These are phyloP conservation scores for Candida hungchunana DNA, from an alignment of 805 yeast species.

Conservation along the genomic window DNA sequence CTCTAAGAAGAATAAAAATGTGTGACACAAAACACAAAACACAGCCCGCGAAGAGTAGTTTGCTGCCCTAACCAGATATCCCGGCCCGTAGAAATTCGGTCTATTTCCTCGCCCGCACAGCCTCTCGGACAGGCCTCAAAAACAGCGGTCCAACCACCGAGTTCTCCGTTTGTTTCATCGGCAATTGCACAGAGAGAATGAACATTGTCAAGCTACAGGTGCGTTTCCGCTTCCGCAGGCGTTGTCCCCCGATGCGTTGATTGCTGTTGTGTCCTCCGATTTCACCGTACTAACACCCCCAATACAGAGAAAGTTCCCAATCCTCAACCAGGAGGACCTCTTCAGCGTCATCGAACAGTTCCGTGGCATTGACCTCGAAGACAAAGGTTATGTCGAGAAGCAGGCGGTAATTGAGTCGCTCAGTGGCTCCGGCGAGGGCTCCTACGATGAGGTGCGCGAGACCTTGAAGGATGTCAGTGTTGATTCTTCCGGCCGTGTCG, in stretches of 20 bases:
- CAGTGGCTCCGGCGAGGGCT: conserved; percentile 70
- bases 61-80: no score
- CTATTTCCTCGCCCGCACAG: no score
- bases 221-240: conserved; percentile 28
- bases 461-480: conserved; percentile 86
- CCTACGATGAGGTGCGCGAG: conserved; percentile 92
- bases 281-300: conserved; percentile 7
- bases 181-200: conserved; percentile 40
- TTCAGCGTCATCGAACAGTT: conserved; percentile 84
- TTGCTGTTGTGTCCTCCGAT: not conserved
- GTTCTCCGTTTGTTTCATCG: no score
- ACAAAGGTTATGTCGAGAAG: conserved; percentile 92
- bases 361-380: conserved; percentile 81
- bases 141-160: not conserved
- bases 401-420: conserved; percentile 83
- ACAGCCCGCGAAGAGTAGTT: no score
- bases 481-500: conserved; percentile 96
- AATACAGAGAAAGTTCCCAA: conserved; percentile 73
- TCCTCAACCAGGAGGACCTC: conserved; percentile 79
- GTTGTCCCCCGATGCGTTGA: no score
- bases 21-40: no score
- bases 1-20: no score
- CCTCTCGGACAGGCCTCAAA: no score
- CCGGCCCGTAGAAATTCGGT: no score
- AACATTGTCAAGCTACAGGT: conserved; percentile 62